Percentiles rank a stretch among this genome's conserved stretches.
phyloP scores from a whole-genome alignment of 1,284 basidiomycete species.

The Moniliophthora roreri region DNA sequence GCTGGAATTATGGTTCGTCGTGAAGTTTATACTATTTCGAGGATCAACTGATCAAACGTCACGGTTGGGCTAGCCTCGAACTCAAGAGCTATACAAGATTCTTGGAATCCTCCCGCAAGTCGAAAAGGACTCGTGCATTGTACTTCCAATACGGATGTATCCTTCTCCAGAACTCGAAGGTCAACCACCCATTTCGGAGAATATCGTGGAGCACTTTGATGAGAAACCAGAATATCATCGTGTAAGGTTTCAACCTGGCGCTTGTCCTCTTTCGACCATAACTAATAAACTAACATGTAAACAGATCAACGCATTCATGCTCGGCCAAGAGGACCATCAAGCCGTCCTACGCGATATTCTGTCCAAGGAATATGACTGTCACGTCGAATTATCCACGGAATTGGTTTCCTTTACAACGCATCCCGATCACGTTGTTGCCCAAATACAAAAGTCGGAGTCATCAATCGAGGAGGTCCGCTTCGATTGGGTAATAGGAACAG shows the following conservation, averaged over 20 bases:
- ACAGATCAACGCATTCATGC: constrained; percentile 2
- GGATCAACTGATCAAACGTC: too few species aligned
- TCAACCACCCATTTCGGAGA: neutral
- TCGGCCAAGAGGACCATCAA: constrained; percentile 8
- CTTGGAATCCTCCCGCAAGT: constrained; percentile 13
- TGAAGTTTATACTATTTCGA: too few species aligned
- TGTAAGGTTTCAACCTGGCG: neutral
- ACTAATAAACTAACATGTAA: neutral
- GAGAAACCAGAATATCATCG: constrained; percentile 1
- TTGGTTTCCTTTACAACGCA: constrained; percentile 8
- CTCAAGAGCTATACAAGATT: constrained; percentile 13
- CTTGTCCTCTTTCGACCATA: neutral
- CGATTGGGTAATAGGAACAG: constrained; percentile 40
- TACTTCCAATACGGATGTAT: neutral
- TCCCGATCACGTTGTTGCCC: constrained; percentile 10
- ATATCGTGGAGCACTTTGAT: neutral
- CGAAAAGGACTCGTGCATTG: neutral
- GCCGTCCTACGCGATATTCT: constrained; percentile 1
- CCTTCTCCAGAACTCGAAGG: constrained; percentile 2
- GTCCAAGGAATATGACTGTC: constrained; percentile 1
- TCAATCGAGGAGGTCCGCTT: constrained; percentile 25
- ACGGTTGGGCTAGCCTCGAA: constrained; percentile 16
- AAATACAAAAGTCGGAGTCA: constrained; percentile 2
- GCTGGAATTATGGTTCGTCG: constrained; percentile 16
- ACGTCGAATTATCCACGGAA: constrained; percentile 7